Percentiles rank a stretch among this genome's conserved stretches.
phyloP scores from a whole-genome alignment of 768 basidiomycete genomes.

The Dictyophora rubrovolvata region DNA sequence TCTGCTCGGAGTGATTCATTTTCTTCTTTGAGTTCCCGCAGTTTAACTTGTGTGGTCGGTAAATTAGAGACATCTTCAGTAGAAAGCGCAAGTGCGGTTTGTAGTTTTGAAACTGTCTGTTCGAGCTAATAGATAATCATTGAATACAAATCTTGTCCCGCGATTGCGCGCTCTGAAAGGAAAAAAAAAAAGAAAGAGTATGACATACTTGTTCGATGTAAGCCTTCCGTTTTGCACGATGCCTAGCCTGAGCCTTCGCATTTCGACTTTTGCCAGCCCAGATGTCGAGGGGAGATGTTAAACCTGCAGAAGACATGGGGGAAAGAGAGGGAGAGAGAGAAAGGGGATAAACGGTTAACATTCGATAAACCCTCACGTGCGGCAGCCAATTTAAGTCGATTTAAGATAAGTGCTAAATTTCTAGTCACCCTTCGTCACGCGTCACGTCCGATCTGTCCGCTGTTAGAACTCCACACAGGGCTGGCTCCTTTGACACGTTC shows the following conservation, averaged over 20 bases:
- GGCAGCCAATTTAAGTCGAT: neutral
- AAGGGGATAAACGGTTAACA: neutral
- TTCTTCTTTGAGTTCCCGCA: conserved; percentile 77
- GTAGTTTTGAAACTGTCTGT: conserved; percentile 76
- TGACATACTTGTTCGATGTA: conserved; percentile 75
- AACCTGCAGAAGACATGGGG: neutral
- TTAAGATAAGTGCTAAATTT: neutral
- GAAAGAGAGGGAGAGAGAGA: neutral
- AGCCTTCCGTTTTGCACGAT: conserved; percentile 86
- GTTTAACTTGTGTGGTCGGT: conserved; percentile 62
- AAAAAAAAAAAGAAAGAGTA: neutral
- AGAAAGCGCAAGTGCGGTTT: conserved; percentile 60
- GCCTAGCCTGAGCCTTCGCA: conserved; percentile 80
- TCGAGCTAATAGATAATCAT: conserved; percentile 46
- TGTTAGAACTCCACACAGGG: neutral
- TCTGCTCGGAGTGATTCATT: conserved; percentile 43
- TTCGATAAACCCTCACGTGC: conserved; percentile 2
- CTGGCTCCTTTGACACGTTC: conserved; percentile 1
- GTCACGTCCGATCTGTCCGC: conserved; percentile 6
- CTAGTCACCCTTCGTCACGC: neutral
- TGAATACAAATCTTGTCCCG: conserved; percentile 5
- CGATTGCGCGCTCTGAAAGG: neutral
- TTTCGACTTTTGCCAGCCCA: conserved; percentile 47
- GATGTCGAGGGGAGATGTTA: neutral
- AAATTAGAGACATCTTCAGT: conserved; percentile 67